Evolutionary conservation across 2,329 filamentous ascomycete species (phyloP), one percentile per base, ranked within the genome.

Genomic region (Penicillium polonicum): DNA sequence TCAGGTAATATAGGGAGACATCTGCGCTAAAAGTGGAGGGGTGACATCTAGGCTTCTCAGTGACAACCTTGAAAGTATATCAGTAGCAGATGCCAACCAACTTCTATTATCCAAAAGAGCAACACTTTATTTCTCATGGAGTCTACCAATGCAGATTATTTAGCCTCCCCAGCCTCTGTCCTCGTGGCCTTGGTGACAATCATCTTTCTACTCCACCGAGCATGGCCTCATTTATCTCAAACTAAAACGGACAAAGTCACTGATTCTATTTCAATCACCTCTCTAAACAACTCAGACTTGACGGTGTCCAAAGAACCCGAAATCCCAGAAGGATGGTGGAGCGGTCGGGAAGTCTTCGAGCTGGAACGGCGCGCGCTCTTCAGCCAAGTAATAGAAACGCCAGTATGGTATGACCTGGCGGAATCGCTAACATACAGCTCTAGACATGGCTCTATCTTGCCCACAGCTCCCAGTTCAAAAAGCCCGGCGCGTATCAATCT

Each of bases 401-500:
- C 0, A n/a, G 3, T 4, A 19, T n/a, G 13, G 15, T 6, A 17
- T n/a, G 5, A 36, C 33, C 12, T 21, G 7, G 25, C 21, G 5
- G 31, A 2, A 25, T 21, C 2, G 23, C 42, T 53, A 53, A 52
- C 43, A 23, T 21, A 0, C 15, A n/a, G 13, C 8, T 36, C 21
- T 42, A 75, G 73, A 65, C 64, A 21, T 77, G 74, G 74, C 50
- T 77, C 4, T 74, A 69, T 38, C 57, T 76, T 19, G 68, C 68
- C 23, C 74, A 77, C 46, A 58, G 76, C 61, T 73, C 74, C 31
- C 78, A 83, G 48, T 75, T 87, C 38, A 65, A 71, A 46, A 80
- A 83, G 45, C 62, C 76, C 2, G 85, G 85, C 4, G 82, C 86
- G 67, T 88, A 82, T 72, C 75, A 85, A 29, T 78, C 80, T 21